phyloP scores from a whole-genome alignment of 176 grass and related monocot species.

The Oryza nivara region DNA sequence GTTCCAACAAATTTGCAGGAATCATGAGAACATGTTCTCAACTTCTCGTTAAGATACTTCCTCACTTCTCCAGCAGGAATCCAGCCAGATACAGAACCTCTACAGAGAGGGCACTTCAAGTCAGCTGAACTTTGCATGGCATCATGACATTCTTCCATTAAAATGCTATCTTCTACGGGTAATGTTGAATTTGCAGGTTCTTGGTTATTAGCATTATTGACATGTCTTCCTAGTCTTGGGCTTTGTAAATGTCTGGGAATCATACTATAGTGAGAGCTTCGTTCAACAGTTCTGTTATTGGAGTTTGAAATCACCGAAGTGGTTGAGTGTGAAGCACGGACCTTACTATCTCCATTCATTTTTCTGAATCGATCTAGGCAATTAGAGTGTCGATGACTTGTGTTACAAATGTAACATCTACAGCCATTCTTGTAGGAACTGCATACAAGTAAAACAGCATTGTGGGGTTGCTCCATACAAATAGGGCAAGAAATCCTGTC shows the following conservation, averaged over 20 bases:
- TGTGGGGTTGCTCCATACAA: constrained; percentile 99
- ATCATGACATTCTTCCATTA: constrained; percentile 52
- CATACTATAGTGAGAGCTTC: constrained; percentile 50
- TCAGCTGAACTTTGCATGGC: constrained; percentile 43
- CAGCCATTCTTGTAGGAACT: constrained; percentile 90
- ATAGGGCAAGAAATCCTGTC: constrained; percentile 94
- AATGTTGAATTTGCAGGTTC: constrained; percentile 47
- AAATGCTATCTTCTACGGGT: constrained; percentile 39
- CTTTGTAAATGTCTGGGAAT: constrained; percentile 58
- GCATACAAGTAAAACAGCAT: constrained; percentile 90
- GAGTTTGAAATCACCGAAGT: constrained; percentile 61
- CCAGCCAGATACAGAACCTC: constrained; percentile 79
- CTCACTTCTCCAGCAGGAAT: constrained; percentile 80
- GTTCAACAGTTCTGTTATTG: constrained; percentile 52
- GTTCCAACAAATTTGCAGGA: constrained; percentile 78
- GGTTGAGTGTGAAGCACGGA: constrained; percentile 67
- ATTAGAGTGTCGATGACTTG: constrained; percentile 97
- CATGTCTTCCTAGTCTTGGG: constrained; percentile 38
- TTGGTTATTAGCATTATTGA: constrained; percentile 54
- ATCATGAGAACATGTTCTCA: constrained; percentile 71
- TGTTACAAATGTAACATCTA: constrained; percentile 94
- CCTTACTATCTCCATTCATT: constrained; percentile 71
- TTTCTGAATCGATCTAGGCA: constrained; percentile 94
- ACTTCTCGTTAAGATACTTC: constrained; percentile 74
- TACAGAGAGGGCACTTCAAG: constrained; percentile 88